Evolutionary conservation across 345 rosid species (phyloP).

Genomic region (Linum tenue): DNA sequence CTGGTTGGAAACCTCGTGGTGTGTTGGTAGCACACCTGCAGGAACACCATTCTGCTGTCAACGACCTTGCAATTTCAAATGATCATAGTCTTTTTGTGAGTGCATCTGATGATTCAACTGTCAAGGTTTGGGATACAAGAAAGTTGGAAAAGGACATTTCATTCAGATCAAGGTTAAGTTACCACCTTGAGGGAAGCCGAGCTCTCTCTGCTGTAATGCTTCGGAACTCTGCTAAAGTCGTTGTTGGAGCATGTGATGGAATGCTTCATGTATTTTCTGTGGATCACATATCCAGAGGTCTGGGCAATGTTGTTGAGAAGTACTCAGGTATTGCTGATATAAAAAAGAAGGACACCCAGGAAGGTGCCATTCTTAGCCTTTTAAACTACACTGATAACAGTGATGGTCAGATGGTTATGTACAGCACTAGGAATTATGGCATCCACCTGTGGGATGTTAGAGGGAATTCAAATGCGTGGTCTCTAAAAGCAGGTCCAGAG

Average conservation of each 20-base stretch:
- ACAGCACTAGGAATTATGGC: slow-evolving; percentile 80
- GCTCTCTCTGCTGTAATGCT: slow-evolving; percentile 81
- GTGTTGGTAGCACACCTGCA: slow-evolving; percentile 95
- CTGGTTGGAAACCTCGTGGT: slow-evolving; percentile 98
- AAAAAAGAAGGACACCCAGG: slow-evolving; percentile 81
- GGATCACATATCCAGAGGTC: slow-evolving; percentile 87
- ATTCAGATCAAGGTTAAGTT: slow-evolving; percentile 88
- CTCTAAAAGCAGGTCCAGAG: slow-evolving; percentile 64
- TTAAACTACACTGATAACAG: slow-evolving; percentile 56
- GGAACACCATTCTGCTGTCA: slow-evolving; percentile 92
- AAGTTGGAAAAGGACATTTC: slow-evolving; percentile 94
- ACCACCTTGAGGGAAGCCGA: slow-evolving; percentile 95
- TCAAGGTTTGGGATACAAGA: slow-evolving; percentile 97
- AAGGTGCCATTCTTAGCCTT: slow-evolving; percentile 84
- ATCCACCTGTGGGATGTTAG: slow-evolving; percentile 90
- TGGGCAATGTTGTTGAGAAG: slow-evolving; percentile 82
- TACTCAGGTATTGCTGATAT: slow-evolving; percentile 95
- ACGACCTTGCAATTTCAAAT: slow-evolving; percentile 76
- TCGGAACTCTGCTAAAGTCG: slow-evolving; percentile 65
- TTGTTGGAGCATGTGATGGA: slow-evolving; percentile 94
- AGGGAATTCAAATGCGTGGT: slow-evolving; percentile 69
- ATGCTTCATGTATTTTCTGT: slow-evolving; percentile 79
- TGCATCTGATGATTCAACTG: slow-evolving; percentile 97
- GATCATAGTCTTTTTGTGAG: slow-evolving; percentile 89
- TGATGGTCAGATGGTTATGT: slow-evolving; percentile 62